Base-by-base conservation (phyloP, 1,139 yeast species). In the Saccharomyces pastorianus region DNA sequence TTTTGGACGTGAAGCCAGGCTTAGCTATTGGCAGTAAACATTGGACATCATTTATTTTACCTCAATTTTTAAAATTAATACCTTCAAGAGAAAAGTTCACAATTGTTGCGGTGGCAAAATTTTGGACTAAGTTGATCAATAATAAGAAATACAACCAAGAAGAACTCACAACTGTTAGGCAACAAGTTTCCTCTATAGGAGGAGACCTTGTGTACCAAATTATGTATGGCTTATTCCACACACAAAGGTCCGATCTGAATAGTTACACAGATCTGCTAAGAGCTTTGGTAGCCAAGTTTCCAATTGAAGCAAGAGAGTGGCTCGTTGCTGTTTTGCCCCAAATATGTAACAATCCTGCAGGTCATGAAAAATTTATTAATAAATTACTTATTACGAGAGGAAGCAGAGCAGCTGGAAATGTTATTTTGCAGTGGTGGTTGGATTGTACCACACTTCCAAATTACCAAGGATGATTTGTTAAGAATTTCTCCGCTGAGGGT, bases 1-100 rank as follows among this genome's bases (percentile, higher is more conserved):
- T 82, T 0, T 55, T 84, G 31, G 81, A 80, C 14, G 72, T 71
- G 20, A 75, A 71, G 53, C 91, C 91, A 0, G 66, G 74, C 0
- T 69, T 81, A 41, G 61, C 82, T 1, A 58, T 84, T 2, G 65
- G 74, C 17, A 64, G 73, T n/a, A 57, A 61, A 4, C 58, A 65
- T 1, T 73, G 78, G 67, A 51, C 58, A 13, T 49, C 58, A 49
- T 71, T 73, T 13, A 61, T 82, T 11, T 51, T 83, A 26, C 71
- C 72, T 20, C 67, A 69, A 41, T 64, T 67, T 47, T 53, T 84
- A 3, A 68, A 73, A 6, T 75, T 80, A 13, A 70, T 88, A 47
- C 63, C 70, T 7, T 76, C 83, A 0, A 77, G 77, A 51, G 96
- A 88, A 66, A 76, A 85, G 52, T 82, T 85, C 61, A 80, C 88